phyloP scores from a whole-genome alignment of 164 flowering plant species.

The Amborella trichopoda region DNA sequence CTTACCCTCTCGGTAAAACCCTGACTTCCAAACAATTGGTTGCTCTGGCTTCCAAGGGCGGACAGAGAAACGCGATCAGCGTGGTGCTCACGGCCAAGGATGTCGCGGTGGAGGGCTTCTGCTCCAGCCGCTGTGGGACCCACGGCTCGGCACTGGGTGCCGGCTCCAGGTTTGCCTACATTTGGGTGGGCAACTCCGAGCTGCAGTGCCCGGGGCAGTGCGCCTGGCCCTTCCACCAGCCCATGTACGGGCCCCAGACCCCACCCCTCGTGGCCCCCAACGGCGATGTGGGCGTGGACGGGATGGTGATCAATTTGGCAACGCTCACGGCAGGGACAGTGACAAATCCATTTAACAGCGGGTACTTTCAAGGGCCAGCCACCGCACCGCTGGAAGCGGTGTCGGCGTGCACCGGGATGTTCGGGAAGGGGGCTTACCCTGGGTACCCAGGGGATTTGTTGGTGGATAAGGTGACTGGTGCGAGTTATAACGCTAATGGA shows the following conservation, averaged over 20 bases:
- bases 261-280: constrained; percentile 48
- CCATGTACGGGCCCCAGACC: constrained; percentile 51
- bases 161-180: constrained; percentile 30
- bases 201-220: constrained; percentile 54
- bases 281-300: constrained; percentile 51
- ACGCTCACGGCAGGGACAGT: constrained; percentile 39
- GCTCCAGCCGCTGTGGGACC: constrained; percentile 43
- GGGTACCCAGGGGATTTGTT: constrained; percentile 43
- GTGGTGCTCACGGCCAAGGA: constrained; percentile 48
- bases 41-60: constrained; percentile 26
- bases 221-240: constrained; percentile 68
- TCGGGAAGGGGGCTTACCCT: constrained; percentile 47
- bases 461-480: constrained; percentile 34
- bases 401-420: constrained; percentile 48
- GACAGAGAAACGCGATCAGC: constrained; percentile 23
- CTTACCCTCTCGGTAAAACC: constrained; percentile 45
- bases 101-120: constrained; percentile 46
- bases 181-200: constrained; percentile 63
- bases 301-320: constrained; percentile 47
- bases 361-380: constrained; percentile 34
- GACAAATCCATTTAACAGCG: constrained; percentile 50
- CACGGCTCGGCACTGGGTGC: constrained; percentile 24
- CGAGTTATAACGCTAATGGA: constrained; percentile 49
- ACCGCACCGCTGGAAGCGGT: constrained; percentile 48
- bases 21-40: constrained; percentile 23